Evolutionary conservation across 2,329 filamentous ascomycete species (phyloP).

Genomic region (Pseudogymnoascus sp.): DNA sequence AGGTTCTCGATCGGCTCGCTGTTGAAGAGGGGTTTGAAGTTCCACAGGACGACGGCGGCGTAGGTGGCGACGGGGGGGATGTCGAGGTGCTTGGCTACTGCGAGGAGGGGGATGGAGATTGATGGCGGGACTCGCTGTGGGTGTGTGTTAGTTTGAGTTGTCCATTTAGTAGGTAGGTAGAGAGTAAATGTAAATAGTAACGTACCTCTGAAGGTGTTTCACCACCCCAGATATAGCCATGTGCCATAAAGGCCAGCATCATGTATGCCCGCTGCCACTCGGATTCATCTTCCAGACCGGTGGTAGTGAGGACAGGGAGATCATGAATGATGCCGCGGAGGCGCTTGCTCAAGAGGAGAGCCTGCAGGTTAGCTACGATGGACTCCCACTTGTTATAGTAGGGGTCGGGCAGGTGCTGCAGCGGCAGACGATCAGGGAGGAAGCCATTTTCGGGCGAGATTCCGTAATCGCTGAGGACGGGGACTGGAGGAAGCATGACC

Average conservation of each 20-base stretch:
- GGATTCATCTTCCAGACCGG: constrained; percentile 70
- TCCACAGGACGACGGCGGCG: constrained; percentile 88
- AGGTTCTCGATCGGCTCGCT: constrained; percentile 75
- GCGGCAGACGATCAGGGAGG: constrained; percentile 71
- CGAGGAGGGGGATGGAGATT: constrained; percentile 74
- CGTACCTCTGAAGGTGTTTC: constrained; percentile 67
- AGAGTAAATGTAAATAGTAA: not conserved
- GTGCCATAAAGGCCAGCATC: constrained; percentile 81
- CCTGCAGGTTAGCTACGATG: constrained; percentile 76
- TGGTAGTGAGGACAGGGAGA: constrained; percentile 76
- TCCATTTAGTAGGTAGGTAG: not conserved
- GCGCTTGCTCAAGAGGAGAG: constrained; percentile 75
- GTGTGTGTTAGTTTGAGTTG: constrained; percentile 14
- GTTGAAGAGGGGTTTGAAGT: constrained; percentile 86
- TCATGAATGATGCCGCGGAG: constrained; percentile 72
- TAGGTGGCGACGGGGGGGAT: constrained; percentile 92
- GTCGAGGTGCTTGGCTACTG: constrained; percentile 70
- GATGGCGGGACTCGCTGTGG: constrained; percentile 60
- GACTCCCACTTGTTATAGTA: constrained; percentile 97
- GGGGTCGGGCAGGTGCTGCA: constrained; percentile 73
- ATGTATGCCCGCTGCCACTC: constrained; percentile 95
- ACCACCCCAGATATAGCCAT: constrained; percentile 95
- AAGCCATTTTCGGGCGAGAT: constrained; percentile 76
- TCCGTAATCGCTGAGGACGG: constrained; percentile 67
- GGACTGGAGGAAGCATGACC: constrained; percentile 50